phyloP scores from a whole-genome alignment of 805 yeast genomes.

The Yarrowia deformans region DNA sequence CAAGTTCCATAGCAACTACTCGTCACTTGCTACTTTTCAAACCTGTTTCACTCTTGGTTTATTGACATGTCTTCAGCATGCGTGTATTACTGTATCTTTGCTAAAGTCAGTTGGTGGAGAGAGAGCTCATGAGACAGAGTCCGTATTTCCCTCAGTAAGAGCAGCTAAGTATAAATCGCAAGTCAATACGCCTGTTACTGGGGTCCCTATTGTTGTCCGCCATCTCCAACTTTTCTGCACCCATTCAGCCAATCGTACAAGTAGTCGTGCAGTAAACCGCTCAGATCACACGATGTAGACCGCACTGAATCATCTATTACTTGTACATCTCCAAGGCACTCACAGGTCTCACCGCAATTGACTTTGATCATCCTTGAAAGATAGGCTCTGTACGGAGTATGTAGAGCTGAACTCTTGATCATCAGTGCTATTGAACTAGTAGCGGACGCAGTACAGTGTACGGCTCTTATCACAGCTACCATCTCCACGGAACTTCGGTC shows the following conservation, averaged over 20 bases:
- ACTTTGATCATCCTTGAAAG: conserved; percentile 1
- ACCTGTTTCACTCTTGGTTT: conserved; percentile 13
- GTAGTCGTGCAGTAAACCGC: neutral
- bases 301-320: neutral
- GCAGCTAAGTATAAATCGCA: no score
- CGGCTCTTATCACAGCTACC: neutral
- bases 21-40: neutral
- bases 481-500: neutral
- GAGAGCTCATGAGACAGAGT: neutral
- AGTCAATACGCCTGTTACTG: no score
- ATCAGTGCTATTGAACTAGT: no score
- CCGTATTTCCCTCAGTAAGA: no score
- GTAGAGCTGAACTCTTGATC: no score
- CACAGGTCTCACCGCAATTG: conserved; percentile 16
- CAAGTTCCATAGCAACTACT: neutral
- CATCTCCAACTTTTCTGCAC: no score
- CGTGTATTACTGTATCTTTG: neutral
- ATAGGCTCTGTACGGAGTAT: neutral
- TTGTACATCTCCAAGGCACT: conserved; percentile 7
- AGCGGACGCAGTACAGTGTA: no score
- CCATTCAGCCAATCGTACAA: no score
- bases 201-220: no score
- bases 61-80: neutral
- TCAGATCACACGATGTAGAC: neutral
- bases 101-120: conserved; percentile 6